Evolutionary conservation across 2,329 filamentous ascomycete genomes (phyloP).

Genomic region (Epichloe sibirici): DNA sequence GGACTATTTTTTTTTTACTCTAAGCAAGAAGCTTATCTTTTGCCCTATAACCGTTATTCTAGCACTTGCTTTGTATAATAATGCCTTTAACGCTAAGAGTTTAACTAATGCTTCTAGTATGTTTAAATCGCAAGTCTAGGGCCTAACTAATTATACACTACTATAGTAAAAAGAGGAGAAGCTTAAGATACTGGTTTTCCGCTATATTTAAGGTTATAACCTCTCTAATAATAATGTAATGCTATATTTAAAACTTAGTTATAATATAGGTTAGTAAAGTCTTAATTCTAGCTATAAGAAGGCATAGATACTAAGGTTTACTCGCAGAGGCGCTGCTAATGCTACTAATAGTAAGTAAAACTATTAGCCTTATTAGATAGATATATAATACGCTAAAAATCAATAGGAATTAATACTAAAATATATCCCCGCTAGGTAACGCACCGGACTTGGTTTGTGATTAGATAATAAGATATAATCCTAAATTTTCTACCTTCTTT

Average conservation of each 20-base stretch:
- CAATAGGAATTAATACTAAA: too few species aligned
- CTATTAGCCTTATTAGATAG: too few species aligned
- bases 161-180: constrained; percentile 15
- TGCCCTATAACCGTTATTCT: constrained; percentile 9
- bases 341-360: constrained; percentile 11
- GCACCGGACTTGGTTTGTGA: not conserved
- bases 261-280: constrained; percentile 16
- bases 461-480: constrained; percentile 12
- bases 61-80: constrained; percentile 12
- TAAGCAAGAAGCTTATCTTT: constrained; percentile 16
- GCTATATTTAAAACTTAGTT: constrained; percentile 14
- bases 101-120: constrained; percentile 11
- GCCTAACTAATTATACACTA: constrained; percentile 9
- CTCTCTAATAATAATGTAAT: constrained; percentile 12
- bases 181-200: constrained; percentile 17
- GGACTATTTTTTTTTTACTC: constrained; percentile 19
- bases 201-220: constrained; percentile 3
- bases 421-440: not conserved
- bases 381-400: too few species aligned
- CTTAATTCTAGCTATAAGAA: constrained; percentile 11
- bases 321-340: constrained; percentile 13
- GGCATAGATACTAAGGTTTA: constrained; percentile 8
- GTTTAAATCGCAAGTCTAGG: constrained; percentile 9
- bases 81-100: constrained; percentile 13
- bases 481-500: constrained; percentile 16